Conservation (phyloP, 2,329 filamentous ascomycete species). For the Aplosporella prunicola region DNA sequence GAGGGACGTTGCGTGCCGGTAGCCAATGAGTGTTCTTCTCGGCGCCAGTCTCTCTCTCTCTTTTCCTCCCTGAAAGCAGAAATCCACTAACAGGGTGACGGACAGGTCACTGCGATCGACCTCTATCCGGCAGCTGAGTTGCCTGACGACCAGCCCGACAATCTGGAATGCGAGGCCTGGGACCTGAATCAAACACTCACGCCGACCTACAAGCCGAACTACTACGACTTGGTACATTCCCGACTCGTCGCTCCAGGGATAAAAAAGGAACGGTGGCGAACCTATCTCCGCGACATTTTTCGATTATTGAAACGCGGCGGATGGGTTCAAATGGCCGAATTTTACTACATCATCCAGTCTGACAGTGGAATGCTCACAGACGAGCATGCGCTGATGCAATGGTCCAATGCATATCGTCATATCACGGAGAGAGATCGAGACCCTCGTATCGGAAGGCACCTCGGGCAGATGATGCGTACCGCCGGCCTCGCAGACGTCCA, state of each 20-base stretch:
- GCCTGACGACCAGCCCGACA: conserved; percentile 26
- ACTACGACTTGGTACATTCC: conserved; percentile 80
- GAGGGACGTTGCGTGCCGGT: no score
- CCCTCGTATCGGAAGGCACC: conserved; percentile 23
- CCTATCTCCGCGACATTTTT: conserved; percentile 68
- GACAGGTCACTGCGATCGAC: conserved; percentile 29
- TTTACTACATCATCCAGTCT: conserved; percentile 78
- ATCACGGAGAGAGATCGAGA: conserved; percentile 27
- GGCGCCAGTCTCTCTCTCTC: no score
- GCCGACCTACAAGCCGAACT: conserved; percentile 53
- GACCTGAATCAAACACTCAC: conserved; percentile 30
- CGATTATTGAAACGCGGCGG: conserved; percentile 63
- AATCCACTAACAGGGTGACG: neutral
- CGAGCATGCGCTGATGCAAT: conserved; percentile 25
- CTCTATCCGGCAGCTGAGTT: conserved; percentile 25
- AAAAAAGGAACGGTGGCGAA: conserved; percentile 59
- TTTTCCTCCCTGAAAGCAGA: no score
- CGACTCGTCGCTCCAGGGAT: conserved; percentile 64
- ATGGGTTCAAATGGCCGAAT: conserved; percentile 83
- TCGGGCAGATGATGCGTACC: conserved; percentile 21
- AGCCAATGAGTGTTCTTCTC: no score
- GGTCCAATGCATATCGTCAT: conserved; percentile 26
- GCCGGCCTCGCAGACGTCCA: conserved; percentile 24
- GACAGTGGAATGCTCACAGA: conserved; percentile 69
- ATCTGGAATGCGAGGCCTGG: conserved; percentile 25